phyloP scores from a whole-genome alignment of 352 stramenopile species.

The Pythium rishiriense region DNA sequence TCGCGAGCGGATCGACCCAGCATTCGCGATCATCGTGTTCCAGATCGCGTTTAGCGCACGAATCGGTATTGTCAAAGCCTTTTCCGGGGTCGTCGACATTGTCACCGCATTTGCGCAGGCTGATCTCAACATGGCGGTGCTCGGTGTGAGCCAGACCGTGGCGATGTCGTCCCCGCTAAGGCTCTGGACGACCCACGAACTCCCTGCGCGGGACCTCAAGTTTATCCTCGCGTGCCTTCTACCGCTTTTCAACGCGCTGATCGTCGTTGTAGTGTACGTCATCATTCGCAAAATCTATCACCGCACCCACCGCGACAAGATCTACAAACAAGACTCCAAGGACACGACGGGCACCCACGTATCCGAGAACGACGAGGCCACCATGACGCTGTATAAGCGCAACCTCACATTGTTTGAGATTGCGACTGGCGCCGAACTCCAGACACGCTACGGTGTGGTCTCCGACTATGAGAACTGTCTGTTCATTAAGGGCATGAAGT shows the following conservation, averaged over 20 bases:
- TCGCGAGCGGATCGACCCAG: constrained; percentile 17
- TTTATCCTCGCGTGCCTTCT: constrained; percentile 9
- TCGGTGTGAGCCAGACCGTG: constrained; percentile 13
- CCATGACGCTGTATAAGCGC: constrained; percentile 4
- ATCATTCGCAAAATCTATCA: constrained; percentile 27
- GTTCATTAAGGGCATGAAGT: constrained; percentile 40
- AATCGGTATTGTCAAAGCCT: neutral
- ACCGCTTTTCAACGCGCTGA: constrained; percentile 7
- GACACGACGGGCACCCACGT: neutral
- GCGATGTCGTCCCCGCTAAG: constrained; percentile 28
- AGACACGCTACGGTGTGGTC: constrained; percentile 28
- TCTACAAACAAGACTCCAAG: constrained; percentile 4
- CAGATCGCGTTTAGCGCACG: constrained; percentile 6
- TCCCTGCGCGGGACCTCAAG: neutral
- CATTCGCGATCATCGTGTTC: constrained; percentile 15
- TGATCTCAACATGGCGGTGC: neutral
- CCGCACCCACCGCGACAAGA: constrained; percentile 1
- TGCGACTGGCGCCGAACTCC: constrained; percentile 18
- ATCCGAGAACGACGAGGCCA: constrained; percentile 6
- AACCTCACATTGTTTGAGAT: constrained; percentile 19
- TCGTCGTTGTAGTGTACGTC: constrained; percentile 15
- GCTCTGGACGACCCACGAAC: constrained; percentile 22
- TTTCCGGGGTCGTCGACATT: constrained; percentile 7
- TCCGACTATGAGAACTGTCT: constrained; percentile 47
- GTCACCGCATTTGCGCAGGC: constrained; percentile 25